These are phyloP conservation scores for Alternaria alternata DNA, from an alignment of 2,329 filamentous ascomycete species.

Conservation along the genomic window DNA sequence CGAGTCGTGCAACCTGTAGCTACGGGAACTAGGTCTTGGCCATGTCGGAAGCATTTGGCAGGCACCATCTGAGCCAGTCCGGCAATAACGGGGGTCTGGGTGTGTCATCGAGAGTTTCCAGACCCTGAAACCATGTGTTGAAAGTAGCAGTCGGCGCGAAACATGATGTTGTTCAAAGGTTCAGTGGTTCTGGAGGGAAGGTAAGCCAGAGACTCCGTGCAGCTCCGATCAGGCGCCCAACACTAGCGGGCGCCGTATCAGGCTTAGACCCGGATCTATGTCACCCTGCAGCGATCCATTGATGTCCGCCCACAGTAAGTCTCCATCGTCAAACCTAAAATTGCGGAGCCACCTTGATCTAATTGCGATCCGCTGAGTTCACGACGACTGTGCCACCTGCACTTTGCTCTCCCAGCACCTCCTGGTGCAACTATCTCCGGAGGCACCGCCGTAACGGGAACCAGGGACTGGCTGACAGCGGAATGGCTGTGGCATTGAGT, in stretches of 20 bases:
- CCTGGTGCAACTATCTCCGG: neutral
- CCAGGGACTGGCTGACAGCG: neutral
- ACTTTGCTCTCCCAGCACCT: neutral
- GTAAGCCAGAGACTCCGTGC: neutral
- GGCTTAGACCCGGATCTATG: neutral
- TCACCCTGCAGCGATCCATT: constrained; percentile 9
- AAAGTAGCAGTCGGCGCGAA: neutral
- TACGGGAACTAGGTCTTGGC: constrained; percentile 3
- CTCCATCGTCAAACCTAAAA: neutral
- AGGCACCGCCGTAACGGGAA: neutral
- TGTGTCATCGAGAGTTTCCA: neutral
- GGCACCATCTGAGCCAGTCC: neutral
- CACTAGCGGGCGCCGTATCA: neutral
- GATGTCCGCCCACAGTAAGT: neutral
- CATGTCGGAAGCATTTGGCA: neutral
- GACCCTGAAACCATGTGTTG: neutral
- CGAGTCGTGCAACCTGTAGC: constrained; percentile 10
- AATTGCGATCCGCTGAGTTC: neutral
- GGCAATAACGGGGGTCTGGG: neutral
- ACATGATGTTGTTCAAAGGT: neutral
- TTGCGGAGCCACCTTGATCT: neutral
- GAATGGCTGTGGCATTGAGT: neutral
- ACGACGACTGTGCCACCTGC: neutral
- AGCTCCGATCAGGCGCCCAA: neutral
- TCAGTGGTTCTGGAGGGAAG: neutral